A percentile compares a stretch with the other conserved stretches of the same genome.
phyloP scores from a whole-genome alignment of 2,329 filamentous ascomycete genomes.

The Botrytis hyacinthi region DNA sequence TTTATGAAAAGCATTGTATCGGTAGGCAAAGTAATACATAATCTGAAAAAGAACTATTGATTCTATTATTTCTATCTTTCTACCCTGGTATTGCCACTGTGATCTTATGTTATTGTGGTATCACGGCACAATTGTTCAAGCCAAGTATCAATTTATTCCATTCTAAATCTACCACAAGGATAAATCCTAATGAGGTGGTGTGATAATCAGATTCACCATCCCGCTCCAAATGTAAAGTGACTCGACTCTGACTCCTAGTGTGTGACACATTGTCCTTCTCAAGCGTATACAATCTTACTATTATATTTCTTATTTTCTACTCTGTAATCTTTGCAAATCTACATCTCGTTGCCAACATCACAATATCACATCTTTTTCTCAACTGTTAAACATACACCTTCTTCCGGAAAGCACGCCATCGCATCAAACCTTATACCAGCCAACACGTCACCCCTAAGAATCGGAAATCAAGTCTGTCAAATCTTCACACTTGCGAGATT shows the following conservation, averaged over 20 bases:
- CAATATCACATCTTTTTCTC: neutral
- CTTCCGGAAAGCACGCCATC: neutral
- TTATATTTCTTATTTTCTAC: neutral
- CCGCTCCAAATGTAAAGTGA: neutral
- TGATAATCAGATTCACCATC: neutral
- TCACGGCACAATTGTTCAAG: neutral
- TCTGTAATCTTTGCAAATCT: neutral
- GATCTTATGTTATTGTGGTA: neutral
- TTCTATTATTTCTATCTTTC: neutral
- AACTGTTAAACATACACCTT: neutral
- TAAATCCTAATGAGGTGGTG: neutral
- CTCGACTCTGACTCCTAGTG: neutral
- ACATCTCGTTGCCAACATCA: neutral
- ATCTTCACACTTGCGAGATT: neutral
- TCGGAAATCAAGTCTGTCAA: neutral
- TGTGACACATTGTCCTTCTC: neutral
- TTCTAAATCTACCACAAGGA: neutral
- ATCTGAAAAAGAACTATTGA: neutral
- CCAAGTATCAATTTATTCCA: neutral
- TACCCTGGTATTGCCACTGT: neutral
- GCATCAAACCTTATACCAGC: neutral
- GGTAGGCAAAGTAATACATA: constrained; percentile 4
- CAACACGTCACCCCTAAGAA: neutral
- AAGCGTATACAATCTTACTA: neutral
- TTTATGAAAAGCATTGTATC: constrained; percentile 8